Conservation (phyloP, 1,139 yeast genomes). For the Pichia sp. region DNA sequence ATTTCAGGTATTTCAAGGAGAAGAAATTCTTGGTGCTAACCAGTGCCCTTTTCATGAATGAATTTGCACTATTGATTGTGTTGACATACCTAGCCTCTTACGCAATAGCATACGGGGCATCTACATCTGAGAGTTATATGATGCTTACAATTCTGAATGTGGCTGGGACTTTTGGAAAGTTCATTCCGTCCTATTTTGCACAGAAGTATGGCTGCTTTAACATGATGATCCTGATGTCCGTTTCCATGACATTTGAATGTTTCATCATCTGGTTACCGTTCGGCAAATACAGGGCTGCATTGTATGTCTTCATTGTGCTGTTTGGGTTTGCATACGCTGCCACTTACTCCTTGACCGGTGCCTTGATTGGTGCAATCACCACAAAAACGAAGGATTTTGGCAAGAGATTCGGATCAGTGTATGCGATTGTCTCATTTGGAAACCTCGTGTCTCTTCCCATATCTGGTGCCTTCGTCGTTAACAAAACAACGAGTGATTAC, state of each 20-base stretch:
- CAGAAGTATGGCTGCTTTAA: slow-evolving; percentile 59
- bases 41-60: slow-evolving; percentile 28
- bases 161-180: slow-evolving; percentile 55
- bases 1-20: slow-evolving; percentile 44
- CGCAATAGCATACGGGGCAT: slow-evolving; percentile 48
- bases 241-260: slow-evolving; percentile 39
- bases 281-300: slow-evolving; percentile 37
- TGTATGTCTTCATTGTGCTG: slow-evolving; percentile 41
- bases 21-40: slow-evolving; percentile 32
- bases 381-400: slow-evolving; percentile 58
- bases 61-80: slow-evolving; percentile 27
- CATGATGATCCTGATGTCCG: slow-evolving; percentile 44
- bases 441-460: slow-evolving; percentile 52
- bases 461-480: slow-evolving; percentile 47
- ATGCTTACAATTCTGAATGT: slow-evolving; percentile 56
- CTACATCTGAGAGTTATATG: slow-evolving; percentile 46
- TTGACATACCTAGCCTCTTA: slow-evolving; percentile 49
- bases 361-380: slow-evolving; percentile 59
- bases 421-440: slow-evolving; percentile 59
- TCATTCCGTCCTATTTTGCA: slow-evolving; percentile 49
- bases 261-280: slow-evolving; percentile 51
- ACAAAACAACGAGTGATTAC: slow-evolving; percentile 30
- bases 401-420: slow-evolving; percentile 65
- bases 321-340: slow-evolving; percentile 39
- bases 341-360: slow-evolving; percentile 32